Evolutionary conservation across 192 early-diverging fungal genomes (phyloP).

Genomic region (Coemansia sp.): DNA sequence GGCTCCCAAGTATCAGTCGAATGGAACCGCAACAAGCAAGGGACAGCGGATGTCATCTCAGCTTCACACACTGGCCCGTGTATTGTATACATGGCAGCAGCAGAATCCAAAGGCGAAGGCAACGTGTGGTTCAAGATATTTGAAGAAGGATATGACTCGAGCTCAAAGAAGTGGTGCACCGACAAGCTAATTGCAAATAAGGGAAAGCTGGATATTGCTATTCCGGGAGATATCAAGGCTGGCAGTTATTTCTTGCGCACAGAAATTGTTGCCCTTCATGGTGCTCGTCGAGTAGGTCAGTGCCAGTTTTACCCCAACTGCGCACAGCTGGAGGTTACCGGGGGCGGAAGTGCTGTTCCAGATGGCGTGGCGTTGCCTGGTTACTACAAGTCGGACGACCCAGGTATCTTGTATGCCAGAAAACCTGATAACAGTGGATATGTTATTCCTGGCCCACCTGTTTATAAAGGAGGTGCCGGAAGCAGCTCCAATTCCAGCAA

Average conservation of each 20-base stretch:
- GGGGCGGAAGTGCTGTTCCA: slow-evolving; percentile 14
- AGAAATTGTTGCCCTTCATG: slow-evolving; percentile 28
- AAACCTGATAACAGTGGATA: slow-evolving; percentile 1
- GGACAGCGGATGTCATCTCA: slow-evolving; percentile 3
- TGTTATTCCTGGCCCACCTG: slow-evolving; percentile 6
- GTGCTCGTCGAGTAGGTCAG: not conserved
- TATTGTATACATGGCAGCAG: slow-evolving; percentile 30
- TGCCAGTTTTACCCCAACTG: slow-evolving; percentile 31
- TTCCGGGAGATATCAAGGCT: slow-evolving; percentile 20
- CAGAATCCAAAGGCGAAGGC: slow-evolving; percentile 18
- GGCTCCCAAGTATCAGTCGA: slow-evolving; percentile 8
- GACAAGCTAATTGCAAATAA: slow-evolving; percentile 26
- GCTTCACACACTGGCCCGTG: slow-evolving; percentile 27
- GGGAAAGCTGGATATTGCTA: slow-evolving; percentile 21
- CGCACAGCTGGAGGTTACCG: slow-evolving; percentile 13
- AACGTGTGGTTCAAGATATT: slow-evolving; percentile 41
- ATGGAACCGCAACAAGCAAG: slow-evolving; percentile 4
- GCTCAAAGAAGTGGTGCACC: slow-evolving; percentile 32
- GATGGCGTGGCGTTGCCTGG: slow-evolving; percentile 30
- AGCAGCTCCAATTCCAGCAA: not conserved
- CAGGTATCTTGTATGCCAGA: slow-evolving; percentile 19
- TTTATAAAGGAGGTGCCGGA: not conserved
- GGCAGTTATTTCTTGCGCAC: slow-evolving; percentile 29
- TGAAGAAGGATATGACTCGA: slow-evolving; percentile 27
- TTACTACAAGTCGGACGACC: slow-evolving; percentile 10